Evolutionary conservation across 805 yeast species (phyloP).

Genomic region (Candida yuanshanica): DNA sequence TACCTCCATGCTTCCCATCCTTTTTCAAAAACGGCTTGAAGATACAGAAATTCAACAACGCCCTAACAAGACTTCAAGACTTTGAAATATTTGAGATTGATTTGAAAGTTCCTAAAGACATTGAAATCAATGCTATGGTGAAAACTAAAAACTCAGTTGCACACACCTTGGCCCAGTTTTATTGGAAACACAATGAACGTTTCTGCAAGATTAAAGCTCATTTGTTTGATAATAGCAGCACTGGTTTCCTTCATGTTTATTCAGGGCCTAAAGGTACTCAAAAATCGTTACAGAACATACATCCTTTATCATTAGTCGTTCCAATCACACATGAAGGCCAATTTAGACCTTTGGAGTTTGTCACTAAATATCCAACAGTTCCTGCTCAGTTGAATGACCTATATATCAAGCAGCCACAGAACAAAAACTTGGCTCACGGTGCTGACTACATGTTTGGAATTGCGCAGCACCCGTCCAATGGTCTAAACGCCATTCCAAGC

Average conservation of each 20-base stretch:
- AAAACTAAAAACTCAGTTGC: slow-evolving; percentile 38
- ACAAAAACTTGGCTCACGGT: slow-evolving; percentile 48
- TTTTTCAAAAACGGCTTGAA: slow-evolving; percentile 56
- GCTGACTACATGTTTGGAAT: slow-evolving; percentile 62
- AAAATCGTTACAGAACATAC: slow-evolving; percentile 49
- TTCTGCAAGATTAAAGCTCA: slow-evolving; percentile 75
- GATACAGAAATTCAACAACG: slow-evolving; percentile 68
- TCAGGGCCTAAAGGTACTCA: slow-evolving; percentile 62
- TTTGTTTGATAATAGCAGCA: slow-evolving; percentile 60
- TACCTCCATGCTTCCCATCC: slow-evolving; percentile 86
- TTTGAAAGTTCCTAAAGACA: slow-evolving; percentile 59
- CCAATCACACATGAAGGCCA: slow-evolving; percentile 72
- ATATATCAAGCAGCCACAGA: slow-evolving; percentile 83
- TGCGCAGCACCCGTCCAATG: slow-evolving; percentile 39
- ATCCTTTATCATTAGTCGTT: slow-evolving; percentile 66
- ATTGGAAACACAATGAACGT: slow-evolving; percentile 61
- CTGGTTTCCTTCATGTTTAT: slow-evolving; percentile 72
- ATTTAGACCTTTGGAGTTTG: slow-evolving; percentile 59
- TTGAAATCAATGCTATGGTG: slow-evolving; percentile 62
- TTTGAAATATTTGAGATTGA: slow-evolving; percentile 78
- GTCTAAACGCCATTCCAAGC: slow-evolving; percentile 10
- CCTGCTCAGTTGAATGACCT: slow-evolving; percentile 65
- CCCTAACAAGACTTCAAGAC: slow-evolving; percentile 66
- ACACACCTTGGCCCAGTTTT: slow-evolving; percentile 69
- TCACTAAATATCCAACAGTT: slow-evolving; percentile 66